Conservation (phyloP, 148 eudicot genomes). For the Amaranthus cruentus region DNA sequence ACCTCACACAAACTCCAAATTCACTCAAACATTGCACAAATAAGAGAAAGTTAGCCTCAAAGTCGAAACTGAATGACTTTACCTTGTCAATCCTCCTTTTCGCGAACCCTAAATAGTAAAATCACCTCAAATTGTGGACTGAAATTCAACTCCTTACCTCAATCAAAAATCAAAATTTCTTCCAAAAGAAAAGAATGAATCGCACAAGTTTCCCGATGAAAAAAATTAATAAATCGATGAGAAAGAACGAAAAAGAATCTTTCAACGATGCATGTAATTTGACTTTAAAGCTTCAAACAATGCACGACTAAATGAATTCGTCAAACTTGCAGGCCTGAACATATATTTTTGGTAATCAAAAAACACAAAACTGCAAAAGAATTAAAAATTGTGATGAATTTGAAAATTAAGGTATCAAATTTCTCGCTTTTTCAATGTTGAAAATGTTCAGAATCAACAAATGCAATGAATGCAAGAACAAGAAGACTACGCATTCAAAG, state of each 20-base stretch:
- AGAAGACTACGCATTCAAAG: too few relatives aligned
- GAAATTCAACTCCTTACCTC: neutral
- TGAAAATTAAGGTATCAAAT: too few relatives aligned
- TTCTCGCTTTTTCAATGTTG: neutral
- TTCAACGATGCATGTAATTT: neutral
- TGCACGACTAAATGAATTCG: neutral
- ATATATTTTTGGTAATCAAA: neutral
- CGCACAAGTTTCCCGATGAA: neutral
- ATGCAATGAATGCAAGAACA: too few relatives aligned
- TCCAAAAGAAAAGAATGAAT: neutral
- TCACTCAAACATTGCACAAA: neutral
- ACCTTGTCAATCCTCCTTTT: neutral
- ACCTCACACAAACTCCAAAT: constrained; percentile 4
- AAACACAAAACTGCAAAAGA: neutral
- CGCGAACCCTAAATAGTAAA: constrained; percentile 3
- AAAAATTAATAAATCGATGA: too few relatives aligned
- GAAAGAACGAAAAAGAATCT: neutral
- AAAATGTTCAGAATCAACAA: too few relatives aligned
- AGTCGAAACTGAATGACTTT: too few relatives aligned
- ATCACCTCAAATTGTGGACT: too few relatives aligned
- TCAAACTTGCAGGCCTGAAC: neutral
- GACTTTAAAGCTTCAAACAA: neutral
- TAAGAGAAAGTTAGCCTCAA: neutral
- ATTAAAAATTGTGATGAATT: neutral
- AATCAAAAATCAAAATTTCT: neutral